phyloP scores from a whole-genome alignment of 2,329 filamentous ascomycete species.

The Fusarium sp. region DNA sequence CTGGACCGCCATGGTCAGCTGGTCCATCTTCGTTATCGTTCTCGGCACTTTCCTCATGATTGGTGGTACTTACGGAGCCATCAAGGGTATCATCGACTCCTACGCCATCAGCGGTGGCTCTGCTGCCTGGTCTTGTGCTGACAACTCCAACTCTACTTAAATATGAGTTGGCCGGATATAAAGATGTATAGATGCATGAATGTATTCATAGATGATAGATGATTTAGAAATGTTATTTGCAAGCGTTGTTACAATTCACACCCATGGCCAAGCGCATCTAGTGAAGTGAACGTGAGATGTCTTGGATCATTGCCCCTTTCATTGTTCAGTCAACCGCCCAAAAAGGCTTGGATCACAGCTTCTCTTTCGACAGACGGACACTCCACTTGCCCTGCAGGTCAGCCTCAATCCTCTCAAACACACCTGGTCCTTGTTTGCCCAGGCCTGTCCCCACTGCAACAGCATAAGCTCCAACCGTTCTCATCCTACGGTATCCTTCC shows the following conservation, averaged over 20 bases:
- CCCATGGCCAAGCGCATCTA: neutral
- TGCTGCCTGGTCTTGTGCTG: conserved; percentile 58
- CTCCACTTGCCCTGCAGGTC: conserved; percentile 43
- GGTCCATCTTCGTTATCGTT: conserved; percentile 27
- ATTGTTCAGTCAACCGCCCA: too few species aligned
- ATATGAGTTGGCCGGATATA: neutral
- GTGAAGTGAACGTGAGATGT: neutral
- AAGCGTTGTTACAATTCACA: conserved; percentile 31
- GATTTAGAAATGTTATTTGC: conserved; percentile 26
- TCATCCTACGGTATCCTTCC: conserved; percentile 75
- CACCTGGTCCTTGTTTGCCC: conserved; percentile 70
- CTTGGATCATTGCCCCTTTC: neutral
- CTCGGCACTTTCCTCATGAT: conserved; percentile 58
- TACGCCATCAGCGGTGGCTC: conserved; percentile 55
- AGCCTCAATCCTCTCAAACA: conserved; percentile 71
- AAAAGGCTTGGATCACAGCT: neutral
- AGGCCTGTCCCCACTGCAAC: conserved; percentile 79
- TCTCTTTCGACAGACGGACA: neutral
- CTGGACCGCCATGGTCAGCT: conserved; percentile 38
- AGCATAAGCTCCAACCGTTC: conserved; percentile 72
- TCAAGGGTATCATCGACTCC: conserved; percentile 53
- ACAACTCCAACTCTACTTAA: conserved; percentile 56
- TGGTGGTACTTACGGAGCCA: conserved; percentile 60
- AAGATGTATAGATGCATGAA: neutral
- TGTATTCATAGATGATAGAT: neutral